phyloP scores from a whole-genome alignment of 1,139 yeast genomes.

The Keqinozyma sinolaborantium region DNA sequence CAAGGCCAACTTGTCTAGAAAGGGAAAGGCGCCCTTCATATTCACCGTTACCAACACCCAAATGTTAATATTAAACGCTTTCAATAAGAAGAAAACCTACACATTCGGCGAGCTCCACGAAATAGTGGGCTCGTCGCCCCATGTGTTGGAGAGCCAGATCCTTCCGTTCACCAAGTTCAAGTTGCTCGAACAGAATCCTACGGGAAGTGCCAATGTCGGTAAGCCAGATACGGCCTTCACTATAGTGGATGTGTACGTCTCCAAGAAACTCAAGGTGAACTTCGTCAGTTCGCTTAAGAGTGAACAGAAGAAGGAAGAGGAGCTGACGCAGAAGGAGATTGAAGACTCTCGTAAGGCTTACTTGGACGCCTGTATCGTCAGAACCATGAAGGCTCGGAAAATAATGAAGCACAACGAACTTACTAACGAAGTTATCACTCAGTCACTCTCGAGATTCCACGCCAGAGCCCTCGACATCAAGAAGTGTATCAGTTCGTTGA shows the following conservation, averaged over 20 bases:
- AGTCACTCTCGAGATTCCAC: conserved; percentile 77
- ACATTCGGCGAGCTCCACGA: conserved; percentile 61
- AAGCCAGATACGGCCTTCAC: conserved; percentile 62
- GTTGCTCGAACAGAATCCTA: conserved; percentile 63
- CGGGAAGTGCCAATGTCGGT: conserved; percentile 45
- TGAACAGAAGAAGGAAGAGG: conserved; percentile 74
- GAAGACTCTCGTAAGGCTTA: conserved; percentile 84
- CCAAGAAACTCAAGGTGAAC: conserved; percentile 81
- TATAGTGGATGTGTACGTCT: conserved; percentile 77
- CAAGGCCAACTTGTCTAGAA: conserved; percentile 79
- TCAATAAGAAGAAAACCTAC: conserved; percentile 60
- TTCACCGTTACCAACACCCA: conserved; percentile 85
- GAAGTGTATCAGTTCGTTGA: conserved; percentile 77
- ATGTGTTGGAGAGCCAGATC: conserved; percentile 70
- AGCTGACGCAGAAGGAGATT: conserved; percentile 80
- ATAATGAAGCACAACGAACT: conserved; percentile 73
- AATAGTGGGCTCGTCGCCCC: conserved; percentile 64
- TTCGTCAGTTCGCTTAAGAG: conserved; percentile 79
- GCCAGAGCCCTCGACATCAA: conserved; percentile 87
- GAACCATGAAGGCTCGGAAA: conserved; percentile 95
- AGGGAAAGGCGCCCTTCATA: conserved; percentile 78
- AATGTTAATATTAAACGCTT: conserved; percentile 79
- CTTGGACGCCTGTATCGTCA: conserved; percentile 89
- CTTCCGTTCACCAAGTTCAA: conserved; percentile 77
- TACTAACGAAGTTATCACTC: conserved; percentile 86